Conservation (phyloP, 257 asterid species). For the Fraxinus excelsior region DNA sequence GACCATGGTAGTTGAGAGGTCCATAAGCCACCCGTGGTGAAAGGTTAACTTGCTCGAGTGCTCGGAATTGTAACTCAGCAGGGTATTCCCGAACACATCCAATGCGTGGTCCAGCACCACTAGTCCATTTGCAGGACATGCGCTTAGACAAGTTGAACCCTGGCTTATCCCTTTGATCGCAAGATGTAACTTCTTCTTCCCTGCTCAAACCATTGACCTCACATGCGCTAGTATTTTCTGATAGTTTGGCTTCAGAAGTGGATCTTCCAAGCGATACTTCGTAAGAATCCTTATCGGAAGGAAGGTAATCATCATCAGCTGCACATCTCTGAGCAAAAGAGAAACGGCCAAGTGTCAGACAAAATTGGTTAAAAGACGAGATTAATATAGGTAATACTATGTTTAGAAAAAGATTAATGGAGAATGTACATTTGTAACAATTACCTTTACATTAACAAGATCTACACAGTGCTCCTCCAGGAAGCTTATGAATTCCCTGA, state of each 20-base stretch:
- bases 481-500: conserved; percentile 76
- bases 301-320: conserved; percentile 69
- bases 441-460: conserved; percentile 81
- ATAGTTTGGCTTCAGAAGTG: conserved; percentile 28
- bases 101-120: conserved; percentile 85
- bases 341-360: conserved; percentile 24
- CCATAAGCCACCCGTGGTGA: conserved; percentile 72
- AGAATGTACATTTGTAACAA: not conserved
- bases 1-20: conserved; percentile 56
- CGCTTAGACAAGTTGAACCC: conserved; percentile 54
- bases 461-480: conserved; percentile 76
- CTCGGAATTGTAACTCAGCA: conserved; percentile 69
- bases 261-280: conserved; percentile 34
- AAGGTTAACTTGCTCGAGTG: conserved; percentile 87
- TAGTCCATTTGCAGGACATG: conserved; percentile 85
- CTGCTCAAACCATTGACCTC: conserved; percentile 18
- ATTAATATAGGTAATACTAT: not conserved
- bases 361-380: not conserved
- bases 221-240: conserved; percentile 22
- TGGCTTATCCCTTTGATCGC: conserved; percentile 33
- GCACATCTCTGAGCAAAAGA: conserved; percentile 65
- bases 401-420: not conserved
- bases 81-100: conserved; percentile 94
- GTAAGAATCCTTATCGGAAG: conserved; percentile 23
- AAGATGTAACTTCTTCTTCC: conserved; percentile 16